These are phyloP conservation scores for Suhomyces anneliseae DNA, from an alignment of 1,139 yeast genomes.

Conservation along the genomic window DNA sequence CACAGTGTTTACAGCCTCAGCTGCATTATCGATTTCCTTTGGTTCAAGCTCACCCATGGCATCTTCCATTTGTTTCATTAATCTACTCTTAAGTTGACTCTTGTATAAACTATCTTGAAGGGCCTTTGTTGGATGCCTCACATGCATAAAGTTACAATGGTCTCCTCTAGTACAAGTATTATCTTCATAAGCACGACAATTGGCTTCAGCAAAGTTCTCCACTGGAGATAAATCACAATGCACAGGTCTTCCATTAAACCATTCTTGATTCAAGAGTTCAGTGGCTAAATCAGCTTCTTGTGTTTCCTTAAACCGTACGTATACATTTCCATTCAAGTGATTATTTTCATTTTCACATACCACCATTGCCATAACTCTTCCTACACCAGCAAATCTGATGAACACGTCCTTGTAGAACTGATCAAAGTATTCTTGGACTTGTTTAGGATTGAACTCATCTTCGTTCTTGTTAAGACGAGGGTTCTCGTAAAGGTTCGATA, in stretches of 20 bases:
- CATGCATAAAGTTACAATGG: constrained; percentile 85
- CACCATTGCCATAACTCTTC: constrained; percentile 60
- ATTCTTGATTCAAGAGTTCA: constrained; percentile 65
- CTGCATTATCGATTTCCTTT: neutral
- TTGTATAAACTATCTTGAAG: constrained; percentile 40
- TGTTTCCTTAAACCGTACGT: constrained; percentile 57
- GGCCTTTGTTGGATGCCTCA: constrained; percentile 53
- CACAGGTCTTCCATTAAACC: constrained; percentile 82
- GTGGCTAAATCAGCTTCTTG: constrained; percentile 64
- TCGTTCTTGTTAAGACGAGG: constrained; percentile 48
- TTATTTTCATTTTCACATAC: constrained; percentile 84
- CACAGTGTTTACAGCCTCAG: neutral
- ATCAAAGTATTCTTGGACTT: constrained; percentile 56
- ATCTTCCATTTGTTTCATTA: constrained; percentile 14
- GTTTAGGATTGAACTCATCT: constrained; percentile 31
- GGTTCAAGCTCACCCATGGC: neutral
- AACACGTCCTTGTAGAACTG: constrained; percentile 74
- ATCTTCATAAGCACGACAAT: constrained; percentile 69
- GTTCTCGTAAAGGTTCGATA: constrained; percentile 70
- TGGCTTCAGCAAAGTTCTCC: constrained; percentile 66
- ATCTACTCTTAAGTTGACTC: constrained; percentile 37
- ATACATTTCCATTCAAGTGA: constrained; percentile 82
- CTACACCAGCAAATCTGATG: constrained; percentile 65
- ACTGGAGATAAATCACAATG: constrained; percentile 84
- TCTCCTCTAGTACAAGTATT: constrained; percentile 72